Evolutionary conservation across 768 basidiomycete genomes (phyloP).

Genomic region (Lactarius hatsudake): DNA sequence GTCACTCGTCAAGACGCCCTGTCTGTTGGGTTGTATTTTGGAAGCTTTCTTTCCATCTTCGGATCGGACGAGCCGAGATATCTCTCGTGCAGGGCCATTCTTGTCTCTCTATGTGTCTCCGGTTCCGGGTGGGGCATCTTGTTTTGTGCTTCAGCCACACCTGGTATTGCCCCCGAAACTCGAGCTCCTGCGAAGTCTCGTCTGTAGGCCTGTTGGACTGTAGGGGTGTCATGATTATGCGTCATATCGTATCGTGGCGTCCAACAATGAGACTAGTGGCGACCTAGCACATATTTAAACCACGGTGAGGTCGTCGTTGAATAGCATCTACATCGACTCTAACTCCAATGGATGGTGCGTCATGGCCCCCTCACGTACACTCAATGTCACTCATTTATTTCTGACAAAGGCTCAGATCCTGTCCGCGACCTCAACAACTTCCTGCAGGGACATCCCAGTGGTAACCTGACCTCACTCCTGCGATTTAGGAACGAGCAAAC

Average conservation of each 20-base stretch:
- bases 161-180: neutral
- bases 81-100: neutral
- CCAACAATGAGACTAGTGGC: neutral
- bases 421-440: conserved; percentile 15
- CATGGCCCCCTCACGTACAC: neutral
- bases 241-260: neutral
- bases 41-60: neutral
- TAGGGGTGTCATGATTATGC: conserved; percentile 5
- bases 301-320: neutral
- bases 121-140: neutral
- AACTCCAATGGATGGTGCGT: conserved; percentile 6
- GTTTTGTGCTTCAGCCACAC: neutral
- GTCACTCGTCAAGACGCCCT: neutral
- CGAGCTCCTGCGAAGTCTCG: neutral
- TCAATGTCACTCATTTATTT: neutral
- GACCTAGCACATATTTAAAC: conserved; percentile 1
- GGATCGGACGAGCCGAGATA: neutral
- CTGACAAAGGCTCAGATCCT: conserved; percentile 6
- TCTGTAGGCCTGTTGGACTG: conserved; percentile 9
- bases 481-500: neutral
- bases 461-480: neutral
- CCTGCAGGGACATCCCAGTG: neutral
- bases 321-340: neutral
- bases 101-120: neutral
- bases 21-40: neutral